These are phyloP conservation scores for Psidium friedrichsthalianum DNA, from an alignment of 345 rosid species.

Conservation along the genomic window DNA sequence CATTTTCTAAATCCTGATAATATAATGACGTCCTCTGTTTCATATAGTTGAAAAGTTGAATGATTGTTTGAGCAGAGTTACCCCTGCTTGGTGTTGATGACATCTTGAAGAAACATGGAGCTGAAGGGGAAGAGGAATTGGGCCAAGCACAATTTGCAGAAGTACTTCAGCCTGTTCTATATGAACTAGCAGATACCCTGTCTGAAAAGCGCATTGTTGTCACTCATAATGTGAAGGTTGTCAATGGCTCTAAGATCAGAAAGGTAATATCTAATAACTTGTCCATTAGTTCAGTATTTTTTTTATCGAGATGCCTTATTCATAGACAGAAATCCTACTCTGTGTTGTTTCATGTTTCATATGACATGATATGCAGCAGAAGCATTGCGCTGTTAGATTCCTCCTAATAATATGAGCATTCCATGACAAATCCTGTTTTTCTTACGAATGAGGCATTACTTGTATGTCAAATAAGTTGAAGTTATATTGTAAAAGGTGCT, in stretches of 20 bases:
- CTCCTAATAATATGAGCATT: background rate
- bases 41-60: background rate
- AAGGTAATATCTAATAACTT: constrained; percentile 33
- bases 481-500: background rate
- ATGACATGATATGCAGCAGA: background rate
- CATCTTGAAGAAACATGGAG: constrained; percentile 66
- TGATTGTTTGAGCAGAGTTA: constrained; percentile 31
- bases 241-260: constrained; percentile 52
- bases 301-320: background rate
- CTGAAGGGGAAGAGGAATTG: constrained; percentile 56
- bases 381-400: background rate
- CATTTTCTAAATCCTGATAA: background rate
- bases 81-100: constrained; percentile 54
- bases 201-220: constrained; percentile 33
- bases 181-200: constrained; percentile 61
- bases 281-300: background rate
- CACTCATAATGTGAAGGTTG: constrained; percentile 41
- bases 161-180: constrained; percentile 59
- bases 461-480: background rate
- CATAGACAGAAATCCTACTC: background rate
- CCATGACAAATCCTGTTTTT: background rate
- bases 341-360: background rate
- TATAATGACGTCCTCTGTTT: background rate
- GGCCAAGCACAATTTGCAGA: constrained; percentile 92
- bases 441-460: background rate